Conservation (phyloP, 805 yeast genomes). For the Candida patagonica region DNA sequence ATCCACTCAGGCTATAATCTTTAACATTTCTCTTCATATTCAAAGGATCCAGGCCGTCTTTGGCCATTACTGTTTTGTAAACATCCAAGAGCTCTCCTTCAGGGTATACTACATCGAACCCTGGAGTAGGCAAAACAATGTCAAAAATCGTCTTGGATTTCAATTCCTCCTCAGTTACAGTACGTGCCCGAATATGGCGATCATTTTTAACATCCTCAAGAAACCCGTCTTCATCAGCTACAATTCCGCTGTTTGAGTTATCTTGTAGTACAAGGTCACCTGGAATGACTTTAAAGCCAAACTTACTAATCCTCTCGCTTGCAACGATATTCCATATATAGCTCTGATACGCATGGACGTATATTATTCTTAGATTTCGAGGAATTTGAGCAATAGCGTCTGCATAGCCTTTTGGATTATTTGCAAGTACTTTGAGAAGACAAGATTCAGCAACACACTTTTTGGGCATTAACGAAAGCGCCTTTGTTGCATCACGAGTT, state of each 20-base stretch:
- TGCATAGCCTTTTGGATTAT: constrained; percentile 50
- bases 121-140: constrained; percentile 93
- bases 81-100: constrained; percentile 49
- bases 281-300: constrained; percentile 58
- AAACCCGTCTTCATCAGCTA: constrained; percentile 35
- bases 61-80: constrained; percentile 61
- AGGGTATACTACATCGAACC: constrained; percentile 86
- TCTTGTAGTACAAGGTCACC: constrained; percentile 68
- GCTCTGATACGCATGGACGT: constrained; percentile 95
- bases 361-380: constrained; percentile 84
- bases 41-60: constrained; percentile 75
- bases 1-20: constrained; percentile 88
- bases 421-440: constrained; percentile 51
- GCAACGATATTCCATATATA: constrained; percentile 89
- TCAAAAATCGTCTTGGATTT: constrained; percentile 63
- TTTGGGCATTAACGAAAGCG: constrained; percentile 74
- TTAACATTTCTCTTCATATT: constrained; percentile 76
- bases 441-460: constrained; percentile 79
- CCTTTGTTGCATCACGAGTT: constrained; percentile 53
- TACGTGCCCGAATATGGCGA: constrained; percentile 55
- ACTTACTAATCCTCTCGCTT: constrained; percentile 60
- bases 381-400: constrained; percentile 84
- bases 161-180: constrained; percentile 67
- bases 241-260: constrained; percentile 17
- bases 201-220: constrained; percentile 57